A percentile compares a stretch with the other conserved stretches of the same genome.
These are phyloP conservation scores for Hymenoscyphus fraxineus DNA, from an alignment of 2,329 filamentous ascomycete genomes.

Conservation along the genomic window DNA sequence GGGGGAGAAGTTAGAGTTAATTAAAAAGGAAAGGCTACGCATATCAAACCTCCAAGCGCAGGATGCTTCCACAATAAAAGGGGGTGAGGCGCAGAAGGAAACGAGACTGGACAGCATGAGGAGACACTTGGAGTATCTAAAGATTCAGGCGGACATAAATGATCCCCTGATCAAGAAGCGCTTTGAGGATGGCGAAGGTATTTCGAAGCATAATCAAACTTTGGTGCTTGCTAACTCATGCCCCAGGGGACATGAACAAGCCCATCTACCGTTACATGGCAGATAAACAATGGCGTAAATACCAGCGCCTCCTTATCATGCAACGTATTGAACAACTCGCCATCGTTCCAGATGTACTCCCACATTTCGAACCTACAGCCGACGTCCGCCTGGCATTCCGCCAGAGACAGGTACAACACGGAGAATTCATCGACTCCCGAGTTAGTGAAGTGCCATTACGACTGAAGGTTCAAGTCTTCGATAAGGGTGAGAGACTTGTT, in stretches of 20 bases:
- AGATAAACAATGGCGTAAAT: conserved; percentile 80
- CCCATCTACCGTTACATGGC: conserved; percentile 92
- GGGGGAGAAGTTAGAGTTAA: conserved; percentile 71
- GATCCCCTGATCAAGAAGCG: conserved; percentile 89
- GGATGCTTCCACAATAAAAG: conserved; percentile 53
- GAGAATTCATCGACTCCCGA: conserved; percentile 71
- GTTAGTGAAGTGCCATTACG: conserved; percentile 71
- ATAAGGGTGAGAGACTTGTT: conserved; percentile 74
- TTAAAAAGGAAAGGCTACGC: conserved; percentile 62
- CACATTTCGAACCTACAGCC: conserved; percentile 70
- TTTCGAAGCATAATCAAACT: conserved; percentile 24
- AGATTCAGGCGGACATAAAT: conserved; percentile 91
- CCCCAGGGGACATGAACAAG: conserved; percentile 84
- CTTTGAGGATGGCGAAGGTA: conserved; percentile 89
- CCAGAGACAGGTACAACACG: conserved; percentile 65
- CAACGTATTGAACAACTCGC: conserved; percentile 86
- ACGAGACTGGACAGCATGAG: conserved; percentile 66
- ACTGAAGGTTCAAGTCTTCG: conserved; percentile 80
- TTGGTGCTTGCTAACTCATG: conserved; percentile 23
- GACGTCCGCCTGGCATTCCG: conserved; percentile 82
- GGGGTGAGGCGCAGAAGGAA: conserved; percentile 63
- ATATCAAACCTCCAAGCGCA: conserved; percentile 64
- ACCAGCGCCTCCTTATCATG: conserved; percentile 72
- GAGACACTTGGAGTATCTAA: conserved; percentile 69
- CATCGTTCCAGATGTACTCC: conserved; percentile 83